These are phyloP conservation scores for Mucor racemosus DNA, from an alignment of 371 early-diverging fungal genomes.

Conservation along the genomic window DNA sequence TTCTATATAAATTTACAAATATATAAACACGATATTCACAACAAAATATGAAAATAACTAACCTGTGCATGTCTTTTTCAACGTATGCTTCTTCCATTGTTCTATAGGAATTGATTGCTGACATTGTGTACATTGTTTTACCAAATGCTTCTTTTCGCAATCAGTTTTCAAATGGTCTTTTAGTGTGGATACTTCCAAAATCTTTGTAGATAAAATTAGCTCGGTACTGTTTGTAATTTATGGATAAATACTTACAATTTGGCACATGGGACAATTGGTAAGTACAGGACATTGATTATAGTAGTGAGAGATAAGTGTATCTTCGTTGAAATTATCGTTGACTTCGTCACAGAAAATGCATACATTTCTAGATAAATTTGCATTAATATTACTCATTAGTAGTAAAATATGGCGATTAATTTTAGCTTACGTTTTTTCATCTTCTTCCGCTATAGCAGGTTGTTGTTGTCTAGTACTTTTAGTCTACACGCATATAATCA, in stretches of 20 bases:
- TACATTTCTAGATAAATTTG: neutral
- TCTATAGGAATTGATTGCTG: constrained; percentile 64
- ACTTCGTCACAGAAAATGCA: constrained; percentile 85
- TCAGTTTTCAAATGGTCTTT: constrained; percentile 70
- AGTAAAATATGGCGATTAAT: too few relatives aligned
- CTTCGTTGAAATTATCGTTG: constrained; percentile 71
- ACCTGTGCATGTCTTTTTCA: constrained; percentile 49
- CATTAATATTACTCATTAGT: neutral
- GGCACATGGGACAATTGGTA: constrained; percentile 72
- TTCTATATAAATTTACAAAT: neutral
- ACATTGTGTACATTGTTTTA: constrained; percentile 71
- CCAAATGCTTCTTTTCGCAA: constrained; percentile 65
- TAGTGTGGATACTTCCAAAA: constrained; percentile 74
- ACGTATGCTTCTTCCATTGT: constrained; percentile 61
- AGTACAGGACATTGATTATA: constrained; percentile 79
- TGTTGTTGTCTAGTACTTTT: constrained; percentile 5
- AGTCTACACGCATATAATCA: neutral
- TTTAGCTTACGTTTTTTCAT: constrained; percentile 6
- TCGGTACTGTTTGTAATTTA: neutral
- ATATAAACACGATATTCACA: neutral
- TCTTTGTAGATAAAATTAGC: constrained; percentile 43
- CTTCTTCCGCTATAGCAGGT: neutral
- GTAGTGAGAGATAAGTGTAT: constrained; percentile 76
- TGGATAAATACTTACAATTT: constrained; percentile 54
- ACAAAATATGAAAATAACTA: neutral